A percentile compares a stretch with the other conserved stretches of the same genome.
Evolutionary conservation across 2,329 filamentous ascomycete genomes (phyloP).

Genomic region (Keithomyces neogunnii): DNA sequence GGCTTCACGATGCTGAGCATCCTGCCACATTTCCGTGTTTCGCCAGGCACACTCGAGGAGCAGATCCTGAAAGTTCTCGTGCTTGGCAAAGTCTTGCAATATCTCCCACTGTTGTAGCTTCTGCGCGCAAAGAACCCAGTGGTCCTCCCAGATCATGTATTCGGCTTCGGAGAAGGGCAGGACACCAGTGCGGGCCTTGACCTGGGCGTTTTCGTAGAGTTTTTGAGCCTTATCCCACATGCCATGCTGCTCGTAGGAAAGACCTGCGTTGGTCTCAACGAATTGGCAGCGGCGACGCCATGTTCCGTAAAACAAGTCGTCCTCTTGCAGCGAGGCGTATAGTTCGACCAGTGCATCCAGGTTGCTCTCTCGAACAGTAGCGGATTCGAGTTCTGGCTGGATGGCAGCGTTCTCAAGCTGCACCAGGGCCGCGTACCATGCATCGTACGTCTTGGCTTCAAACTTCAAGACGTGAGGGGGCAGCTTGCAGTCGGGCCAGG

Average conservation of each 20-base stretch:
- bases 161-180: slow-evolving; percentile 93
- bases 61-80: slow-evolving; percentile 96
- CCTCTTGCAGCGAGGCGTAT: slow-evolving; percentile 84
- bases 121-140: slow-evolving; percentile 95
- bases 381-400: slow-evolving; percentile 74
- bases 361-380: slow-evolving; percentile 83
- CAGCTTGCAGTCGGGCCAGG: slow-evolving; percentile 81
- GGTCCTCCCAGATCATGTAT: slow-evolving; percentile 99
- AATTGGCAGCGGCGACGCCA: slow-evolving; percentile 95
- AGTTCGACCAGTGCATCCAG: slow-evolving; percentile 92
- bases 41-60: slow-evolving; percentile 94
- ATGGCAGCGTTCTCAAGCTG: slow-evolving; percentile 87
- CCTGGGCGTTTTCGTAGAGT: slow-evolving; percentile 92
- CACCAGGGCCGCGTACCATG: slow-evolving; percentile 90
- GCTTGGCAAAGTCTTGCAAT: slow-evolving; percentile 92
- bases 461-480: slow-evolving; percentile 96
- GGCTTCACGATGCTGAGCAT: slow-evolving; percentile 75
- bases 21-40: slow-evolving; percentile 91
- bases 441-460: slow-evolving; percentile 85
- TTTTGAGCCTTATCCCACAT: slow-evolving; percentile 99
- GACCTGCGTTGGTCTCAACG: slow-evolving; percentile 90
- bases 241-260: slow-evolving; percentile 97
- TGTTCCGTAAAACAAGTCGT: slow-evolving; percentile 94
- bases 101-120: slow-evolving; percentile 99
- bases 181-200: slow-evolving; percentile 93